Base-by-base conservation (phyloP, 495 filamentous ascomycete genomes). In the Lophium mytilinum region DNA sequence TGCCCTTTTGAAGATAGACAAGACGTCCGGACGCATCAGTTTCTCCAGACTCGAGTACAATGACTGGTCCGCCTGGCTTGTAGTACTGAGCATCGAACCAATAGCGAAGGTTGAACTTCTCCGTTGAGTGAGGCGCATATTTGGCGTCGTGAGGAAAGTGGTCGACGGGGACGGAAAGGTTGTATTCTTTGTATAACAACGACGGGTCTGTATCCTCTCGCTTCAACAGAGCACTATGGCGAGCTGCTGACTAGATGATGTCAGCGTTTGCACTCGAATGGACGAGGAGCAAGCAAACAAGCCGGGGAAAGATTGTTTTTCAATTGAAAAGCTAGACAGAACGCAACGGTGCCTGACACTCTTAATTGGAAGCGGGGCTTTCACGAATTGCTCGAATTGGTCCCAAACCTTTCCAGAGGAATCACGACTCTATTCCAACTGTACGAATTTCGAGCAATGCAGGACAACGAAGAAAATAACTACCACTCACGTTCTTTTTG, bases 11-110 rank as follows among this genome's bases (percentile, higher is more conserved):
- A 9, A 89, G 70, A 63, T 76, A 87, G 0, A 78, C 79, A 15
- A 88, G 69, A 0, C 86, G 79, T 41, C 68, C 77, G 7, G 52
- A 63, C 14, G 73, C 85, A 46, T 65, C 64, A 3, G 80, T 83
- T 69, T 90, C 87, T 21, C 87, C 86, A n/a, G 73, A 73, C 45
- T 79, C 70, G 0, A 90, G 74, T 1, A 89, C 79, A 54, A 90
- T 83, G 9, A 90, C 83, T 1, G 87, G 86, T 0, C 87, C 87
- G 2, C 87, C 87, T 0, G 72, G 71, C 55, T 80, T 76, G 69
- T 88, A 89, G 69, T 82, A 75, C 15, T 69, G 70, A 36, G 80
- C 76, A 66, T 88, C 85, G 65, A 88, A 85, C 82, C 83, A 89
- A 71, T 89, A 90, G 9, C 85, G 82, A 17, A 86, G 74, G 40